These are phyloP conservation scores for Leccinum broughii DNA, from an alignment of 768 basidiomycete genomes.

Conservation along the genomic window DNA sequence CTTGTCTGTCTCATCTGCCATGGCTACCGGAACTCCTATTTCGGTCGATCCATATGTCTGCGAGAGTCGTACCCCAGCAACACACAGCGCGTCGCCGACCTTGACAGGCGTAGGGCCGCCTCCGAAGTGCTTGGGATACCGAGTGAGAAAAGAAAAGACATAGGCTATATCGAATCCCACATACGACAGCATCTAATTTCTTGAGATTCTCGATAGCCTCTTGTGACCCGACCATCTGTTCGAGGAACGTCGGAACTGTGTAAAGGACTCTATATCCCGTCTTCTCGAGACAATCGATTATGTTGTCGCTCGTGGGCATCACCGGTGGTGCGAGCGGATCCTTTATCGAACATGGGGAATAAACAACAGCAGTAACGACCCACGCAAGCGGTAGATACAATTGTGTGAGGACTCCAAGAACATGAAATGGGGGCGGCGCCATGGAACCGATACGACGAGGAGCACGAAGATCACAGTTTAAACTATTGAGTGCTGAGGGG, in stretches of 20 bases:
- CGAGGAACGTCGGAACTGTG: slow-evolving; percentile 40
- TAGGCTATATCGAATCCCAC: no score
- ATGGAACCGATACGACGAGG: slow-evolving; percentile 24
- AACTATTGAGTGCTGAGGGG: no score
- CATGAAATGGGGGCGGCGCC: slow-evolving; percentile 31
- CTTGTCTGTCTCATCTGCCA: not conserved
- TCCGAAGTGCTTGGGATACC: slow-evolving; percentile 32
- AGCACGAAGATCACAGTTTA: not conserved
- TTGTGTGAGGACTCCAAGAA: slow-evolving; percentile 17
- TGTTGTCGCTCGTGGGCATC: slow-evolving; percentile 40
- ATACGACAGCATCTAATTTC: slow-evolving; percentile 8
- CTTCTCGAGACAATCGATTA: slow-evolving; percentile 35
- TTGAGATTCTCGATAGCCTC: slow-evolving; percentile 26
- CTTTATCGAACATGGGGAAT: slow-evolving; percentile 25
- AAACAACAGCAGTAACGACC: slow-evolving; percentile 20
- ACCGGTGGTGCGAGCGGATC: slow-evolving; percentile 31
- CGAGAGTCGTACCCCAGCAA: slow-evolving; percentile 35
- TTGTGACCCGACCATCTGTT: slow-evolving; percentile 34
- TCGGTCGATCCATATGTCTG: slow-evolving; percentile 41
- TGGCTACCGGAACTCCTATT: slow-evolving; percentile 11
- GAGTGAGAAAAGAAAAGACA: no score
- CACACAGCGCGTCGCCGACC: slow-evolving; percentile 35
- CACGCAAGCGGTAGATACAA: slow-evolving; percentile 23
- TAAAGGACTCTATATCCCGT: slow-evolving; percentile 33
- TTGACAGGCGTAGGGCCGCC: slow-evolving; percentile 40